Conservation (phyloP, 257 asterid genomes). For the Plantago elongata region DNA sequence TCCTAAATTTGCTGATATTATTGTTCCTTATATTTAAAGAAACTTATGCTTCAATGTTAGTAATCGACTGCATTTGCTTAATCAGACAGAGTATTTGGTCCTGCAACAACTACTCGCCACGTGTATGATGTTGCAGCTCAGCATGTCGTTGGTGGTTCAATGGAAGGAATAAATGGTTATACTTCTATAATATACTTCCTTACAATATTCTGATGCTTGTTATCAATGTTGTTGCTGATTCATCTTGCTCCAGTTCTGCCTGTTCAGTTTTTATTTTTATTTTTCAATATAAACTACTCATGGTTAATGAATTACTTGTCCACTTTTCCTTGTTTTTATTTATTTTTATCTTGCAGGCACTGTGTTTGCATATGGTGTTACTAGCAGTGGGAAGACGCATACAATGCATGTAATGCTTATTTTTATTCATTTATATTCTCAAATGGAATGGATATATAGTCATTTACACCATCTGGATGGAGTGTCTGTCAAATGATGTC, state of each 20-base stretch:
- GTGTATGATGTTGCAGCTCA: constrained; percentile 88
- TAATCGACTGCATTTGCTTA: not conserved
- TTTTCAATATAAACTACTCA: constrained; percentile 2
- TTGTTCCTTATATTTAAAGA: not conserved
- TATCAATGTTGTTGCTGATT: not conserved
- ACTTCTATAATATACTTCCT: constrained; percentile 12
- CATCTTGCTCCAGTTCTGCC: not conserved
- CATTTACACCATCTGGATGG: too few relatives aligned
- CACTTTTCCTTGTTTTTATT: constrained; percentile 5
- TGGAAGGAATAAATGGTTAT: constrained; percentile 82
- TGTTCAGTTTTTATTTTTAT: not conserved
- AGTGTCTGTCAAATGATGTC: too few relatives aligned
- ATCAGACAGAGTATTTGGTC: constrained; percentile 84
- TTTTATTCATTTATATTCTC: not conserved
- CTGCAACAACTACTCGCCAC: constrained; percentile 88
- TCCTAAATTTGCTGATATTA: not conserved
- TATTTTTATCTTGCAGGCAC: constrained; percentile 54
- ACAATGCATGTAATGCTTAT: constrained; percentile 71
- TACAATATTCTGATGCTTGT: not conserved
- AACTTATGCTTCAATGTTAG: too few relatives aligned
- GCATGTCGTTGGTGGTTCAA: constrained; percentile 70
- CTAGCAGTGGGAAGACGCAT: constrained; percentile 90
- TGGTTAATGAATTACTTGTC: constrained; percentile 17
- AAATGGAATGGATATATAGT: too few relatives aligned
- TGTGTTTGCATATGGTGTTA: constrained; percentile 80